Evolutionary conservation across 164 flowering plant species (phyloP).

Genomic region (Aristolochia californica): DNA sequence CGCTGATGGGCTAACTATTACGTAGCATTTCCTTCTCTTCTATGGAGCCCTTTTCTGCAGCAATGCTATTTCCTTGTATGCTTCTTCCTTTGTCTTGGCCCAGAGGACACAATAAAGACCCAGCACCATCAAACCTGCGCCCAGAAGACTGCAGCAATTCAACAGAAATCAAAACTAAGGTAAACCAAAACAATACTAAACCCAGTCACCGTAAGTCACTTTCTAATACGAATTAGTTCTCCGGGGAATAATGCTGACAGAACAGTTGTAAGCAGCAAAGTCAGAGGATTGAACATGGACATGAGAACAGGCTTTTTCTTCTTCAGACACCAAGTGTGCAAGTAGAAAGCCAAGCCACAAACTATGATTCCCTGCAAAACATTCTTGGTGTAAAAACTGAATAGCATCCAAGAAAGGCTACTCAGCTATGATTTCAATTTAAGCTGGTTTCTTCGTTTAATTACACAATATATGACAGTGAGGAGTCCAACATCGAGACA

Average conservation of each 20-base stretch:
- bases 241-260: conserved; percentile 12
- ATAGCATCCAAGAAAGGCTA: neutral
- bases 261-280: conserved; percentile 12
- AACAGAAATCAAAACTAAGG: neutral
- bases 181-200: too few relatives aligned
- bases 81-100: conserved; percentile 13
- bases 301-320: conserved; percentile 18
- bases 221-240: conserved; percentile 14
- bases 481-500: conserved; percentile 7
- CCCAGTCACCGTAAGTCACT: neutral
- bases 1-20: neutral
- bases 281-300: conserved; percentile 16
- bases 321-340: conserved; percentile 17
- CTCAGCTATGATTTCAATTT: too few relatives aligned
- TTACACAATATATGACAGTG: conserved; percentile 12
- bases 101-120: conserved; percentile 13
- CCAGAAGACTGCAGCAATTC: conserved; percentile 5
- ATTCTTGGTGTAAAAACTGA: too few relatives aligned
- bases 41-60: too few relatives aligned
- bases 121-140: conserved; percentile 7
- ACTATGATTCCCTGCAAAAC: conserved; percentile 5
- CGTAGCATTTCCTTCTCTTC: too few relatives aligned
- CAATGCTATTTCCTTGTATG: too few relatives aligned
- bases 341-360: conserved; percentile 6
- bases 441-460: neutral